Evolutionary conservation across 2,329 filamentous ascomycete species (phyloP), one percentile per base, ranked within the genome.

Genomic region (Pseudogymnoascus sp.): DNA sequence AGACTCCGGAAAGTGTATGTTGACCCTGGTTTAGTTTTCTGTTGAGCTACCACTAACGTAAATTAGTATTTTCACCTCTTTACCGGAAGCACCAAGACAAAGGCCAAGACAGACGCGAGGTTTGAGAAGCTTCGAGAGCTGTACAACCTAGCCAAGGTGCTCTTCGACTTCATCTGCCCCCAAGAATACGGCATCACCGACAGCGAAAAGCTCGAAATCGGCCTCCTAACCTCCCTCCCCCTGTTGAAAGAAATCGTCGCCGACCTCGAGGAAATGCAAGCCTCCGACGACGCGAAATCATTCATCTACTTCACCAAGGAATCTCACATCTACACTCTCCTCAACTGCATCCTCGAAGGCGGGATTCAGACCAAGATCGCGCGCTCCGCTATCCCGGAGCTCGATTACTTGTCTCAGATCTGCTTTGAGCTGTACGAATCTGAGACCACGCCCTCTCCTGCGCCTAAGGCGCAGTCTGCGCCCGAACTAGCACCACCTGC

Each of bases 251-350:
- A 99, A 77, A 97, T 99, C 70, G 95, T 99, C 5, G 89, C 93
- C 72, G 93, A 99, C 71, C 82, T 99, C 1, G 96, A 99, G 77
- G 93, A 97, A 76, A 91, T 97, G 76, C 95, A 99, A 76, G 93
- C 95, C 3, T 96, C 91, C 0, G 88, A 93, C 62, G 90, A 96
- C 68, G 92, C 93, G 51, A 97, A 97, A 74, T 93, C 89, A 1
- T 97, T 97, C 80, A 91, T 97, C 77, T 99, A 99, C 78, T 99
- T 99, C 76, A 99, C 95, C 67, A 99, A 99, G 76, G 95, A 99
- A 77, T 96, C 91, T 0, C 95, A 99, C 75, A 97, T 99, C 67
- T 99, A 99, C 78, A 99, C 95, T 4, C 83, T 99, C 4, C 84
- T 99, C 64, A 99, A 99, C 75, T 97, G 93, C 75, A 97, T 99